Percentiles rank a stretch among this genome's conserved stretches.
phyloP scores from a whole-genome alignment of 345 rosid species.

The Sisymbrium altissimum region DNA sequence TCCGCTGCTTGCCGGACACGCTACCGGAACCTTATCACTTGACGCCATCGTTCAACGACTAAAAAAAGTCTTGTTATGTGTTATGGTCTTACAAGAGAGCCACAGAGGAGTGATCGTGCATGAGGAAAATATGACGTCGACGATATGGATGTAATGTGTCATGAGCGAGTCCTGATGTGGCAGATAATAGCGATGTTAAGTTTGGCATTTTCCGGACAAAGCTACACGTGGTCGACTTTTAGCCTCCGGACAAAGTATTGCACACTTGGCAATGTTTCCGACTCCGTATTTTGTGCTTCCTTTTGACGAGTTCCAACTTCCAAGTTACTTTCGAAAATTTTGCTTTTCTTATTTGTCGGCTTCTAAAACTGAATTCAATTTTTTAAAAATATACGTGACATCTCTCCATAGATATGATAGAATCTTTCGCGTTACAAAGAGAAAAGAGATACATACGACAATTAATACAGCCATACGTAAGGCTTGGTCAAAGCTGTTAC shows the following conservation, averaged over 20 bases:
- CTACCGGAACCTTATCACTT: conserved; percentile 24
- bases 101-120: neutral
- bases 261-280: conserved; percentile 23
- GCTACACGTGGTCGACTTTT: neutral
- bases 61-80: neutral
- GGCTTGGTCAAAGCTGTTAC: neutral
- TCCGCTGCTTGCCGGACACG: conserved; percentile 27
- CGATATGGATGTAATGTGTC: neutral
- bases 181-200: neutral
- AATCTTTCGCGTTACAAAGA: neutral
- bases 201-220: neutral
- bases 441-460: neutral
- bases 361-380: neutral
- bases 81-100: neutral
- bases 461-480: conserved; percentile 1
- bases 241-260: conserved; percentile 11
- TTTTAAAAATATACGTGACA: neutral
- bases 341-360: neutral
- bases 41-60: conserved; percentile 16
- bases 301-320: conserved; percentile 20
- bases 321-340: neutral
- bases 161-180: neutral
- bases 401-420: neutral
- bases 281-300: neutral
- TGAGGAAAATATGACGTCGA: neutral